Conservation (phyloP, 192 early-diverging fungal genomes). For the Umbelopsis sp. region DNA sequence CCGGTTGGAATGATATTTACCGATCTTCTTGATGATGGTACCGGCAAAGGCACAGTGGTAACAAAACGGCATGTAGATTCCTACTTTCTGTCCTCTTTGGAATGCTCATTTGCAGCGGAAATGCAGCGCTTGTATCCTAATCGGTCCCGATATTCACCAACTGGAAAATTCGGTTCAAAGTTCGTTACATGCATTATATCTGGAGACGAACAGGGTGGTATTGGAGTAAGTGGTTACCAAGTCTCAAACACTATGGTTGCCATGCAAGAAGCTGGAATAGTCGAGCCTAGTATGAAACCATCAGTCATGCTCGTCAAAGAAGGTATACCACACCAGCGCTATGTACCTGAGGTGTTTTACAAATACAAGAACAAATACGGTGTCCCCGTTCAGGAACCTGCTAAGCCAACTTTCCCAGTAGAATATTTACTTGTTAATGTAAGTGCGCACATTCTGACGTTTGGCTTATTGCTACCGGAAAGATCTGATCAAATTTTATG, state of each 20-base stretch:
- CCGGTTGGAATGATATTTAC: conserved; percentile 93
- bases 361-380: conserved; percentile 96
- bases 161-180: conserved; percentile 85
- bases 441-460: conserved; percentile 19
- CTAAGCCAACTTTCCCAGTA: conserved; percentile 95
- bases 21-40: conserved; percentile 83
- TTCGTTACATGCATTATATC: conserved; percentile 95
- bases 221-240: conserved; percentile 89
- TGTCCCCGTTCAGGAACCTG: conserved; percentile 80
- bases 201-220: conserved; percentile 84
- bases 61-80: conserved; percentile 91
- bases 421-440: conserved; percentile 96
- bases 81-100: conserved; percentile 91
- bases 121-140: conserved; percentile 80
- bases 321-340: conserved; percentile 65
- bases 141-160: conserved; percentile 67
- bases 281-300: conserved; percentile 89
- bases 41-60: conserved; percentile 76
- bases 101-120: conserved; percentile 82
- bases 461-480: neutral
- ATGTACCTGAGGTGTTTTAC: conserved; percentile 97
- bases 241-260: conserved; percentile 89
- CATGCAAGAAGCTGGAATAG: conserved; percentile 88
- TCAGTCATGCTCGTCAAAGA: conserved; percentile 83
- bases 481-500: neutral